Conservation (phyloP, 1,284 basidiomycete species). For the Boletus sp. region DNA sequence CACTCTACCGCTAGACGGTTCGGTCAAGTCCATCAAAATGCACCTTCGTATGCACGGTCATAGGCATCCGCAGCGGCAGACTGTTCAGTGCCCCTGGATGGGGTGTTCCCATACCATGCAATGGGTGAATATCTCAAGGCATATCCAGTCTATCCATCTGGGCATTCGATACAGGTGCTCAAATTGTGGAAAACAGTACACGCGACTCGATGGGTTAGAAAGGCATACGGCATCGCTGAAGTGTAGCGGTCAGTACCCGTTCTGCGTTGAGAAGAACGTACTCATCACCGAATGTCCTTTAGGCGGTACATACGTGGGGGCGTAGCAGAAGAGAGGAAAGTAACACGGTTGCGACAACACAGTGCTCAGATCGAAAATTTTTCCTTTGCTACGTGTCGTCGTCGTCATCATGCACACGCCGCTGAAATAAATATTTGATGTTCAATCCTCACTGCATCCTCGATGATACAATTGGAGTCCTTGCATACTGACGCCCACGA, state of each 20-base stretch:
- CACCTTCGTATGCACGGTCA: constrained; percentile 12
- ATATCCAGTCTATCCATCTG: constrained; percentile 13
- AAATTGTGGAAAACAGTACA: constrained; percentile 12
- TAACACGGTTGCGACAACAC: no score
- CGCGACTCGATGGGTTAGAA: not conserved
- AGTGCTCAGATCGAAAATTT: not conserved
- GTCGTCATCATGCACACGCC: not conserved
- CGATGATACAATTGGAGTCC: not conserved
- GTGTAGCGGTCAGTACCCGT: constrained; percentile 7
- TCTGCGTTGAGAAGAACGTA: not conserved
- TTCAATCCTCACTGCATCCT: not conserved
- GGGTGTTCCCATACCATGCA: constrained; percentile 3
- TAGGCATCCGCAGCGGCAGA: constrained; percentile 2
- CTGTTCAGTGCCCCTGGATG: constrained; percentile 14
- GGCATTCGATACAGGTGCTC: constrained; percentile 9
- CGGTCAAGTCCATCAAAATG: constrained; percentile 6
- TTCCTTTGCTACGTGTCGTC: no score
- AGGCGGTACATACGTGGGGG: not conserved
- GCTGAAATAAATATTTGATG: not conserved
- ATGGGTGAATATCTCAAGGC: constrained; percentile 18
- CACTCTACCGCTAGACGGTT: constrained; percentile 2
- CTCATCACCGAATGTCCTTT: not conserved
- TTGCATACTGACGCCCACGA: not conserved
- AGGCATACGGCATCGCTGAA: constrained; percentile 5
- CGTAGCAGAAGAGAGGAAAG: not conserved